Base-by-base conservation (phyloP, 176 grass and related monocot species). In the Poa pratensis region DNA sequence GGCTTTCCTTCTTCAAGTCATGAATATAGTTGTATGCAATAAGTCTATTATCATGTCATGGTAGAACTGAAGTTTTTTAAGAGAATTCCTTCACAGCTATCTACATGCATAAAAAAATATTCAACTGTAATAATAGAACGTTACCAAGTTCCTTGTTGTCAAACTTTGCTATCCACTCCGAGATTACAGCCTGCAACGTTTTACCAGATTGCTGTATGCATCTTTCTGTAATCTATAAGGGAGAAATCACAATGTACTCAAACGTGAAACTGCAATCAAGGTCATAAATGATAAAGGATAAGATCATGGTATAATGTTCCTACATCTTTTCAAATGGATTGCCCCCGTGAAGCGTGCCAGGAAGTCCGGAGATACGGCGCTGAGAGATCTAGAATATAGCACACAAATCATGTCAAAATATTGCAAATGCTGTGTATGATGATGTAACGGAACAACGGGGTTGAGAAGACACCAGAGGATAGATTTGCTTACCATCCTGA, bases 281-380 rank as follows among this genome's bases (percentile, higher is more conserved):
- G 32, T 3, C 40, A 73, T 83, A 55, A 28, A 84, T 53, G 51
- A 75, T 63, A 74, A 63, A 8, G 26, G 15, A 89, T 80, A 80
- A 53, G 24, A 78, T 80, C 19, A 17, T 49, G 64, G 6, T 1
- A 0, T 64, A 79, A 75, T 52, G 72, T 70, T 79, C 89, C 23
- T 94, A 99, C 96, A 76, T 96, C 94, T 90, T 89, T 85, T 96
- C 96, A 87, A 90, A 94, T 89, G 72, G 67, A 88, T 99, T 99
- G 60, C 86, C 94, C 58, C 89, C 84, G 75, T 99, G 96, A 53
- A 92, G 69, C 26, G 76, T 89, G 81, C 86, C 88, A 49, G 93
- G 96, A 86, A 99, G 82, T 82, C 84, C 82, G 18, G 79, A 89
- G 52, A 96, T 91, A 63, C 79, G 88, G 28, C 26, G 85, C 58